Evolutionary conservation across 2,329 filamentous ascomycete genomes (phyloP), one percentile per base, ranked within the genome.

Genomic region (Cytospora piceae): DNA sequence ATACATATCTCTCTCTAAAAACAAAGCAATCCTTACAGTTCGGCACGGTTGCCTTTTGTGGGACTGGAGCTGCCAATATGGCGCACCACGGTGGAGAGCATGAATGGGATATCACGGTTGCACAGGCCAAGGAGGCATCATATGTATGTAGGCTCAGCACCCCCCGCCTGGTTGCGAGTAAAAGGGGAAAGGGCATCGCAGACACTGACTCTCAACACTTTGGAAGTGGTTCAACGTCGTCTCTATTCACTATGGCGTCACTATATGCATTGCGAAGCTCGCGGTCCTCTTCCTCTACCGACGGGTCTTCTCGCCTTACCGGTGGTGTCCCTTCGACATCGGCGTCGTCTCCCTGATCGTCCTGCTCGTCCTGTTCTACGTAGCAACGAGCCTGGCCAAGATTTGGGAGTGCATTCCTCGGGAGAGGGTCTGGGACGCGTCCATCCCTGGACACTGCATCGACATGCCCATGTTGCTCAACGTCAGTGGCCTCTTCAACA

Each of bases 231-330:
- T 62, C 4, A 29, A 62, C 14, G 29, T 65, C 12, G 59, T 51
- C 27, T 31, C 32, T 34, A 61, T 61, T 12, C 31, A 55, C 27
- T 61, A 62, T 29, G 70, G 59, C 27, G n/a, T 56, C 27, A 22
- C 59, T 24, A 62, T 62, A 37, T 62, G 52, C 37, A 17, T 62
- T 3, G 34, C 59, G n/a, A 55, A 62, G 37, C 52, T 62, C 27
- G 59, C 59, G 2, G 55, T 62, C 52, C 37, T 62, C 1, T 55
- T 37, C 37, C 37, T 62, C 2, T 62, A 62, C 37, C 51, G 59
- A 1, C 59, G 59, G 1, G 34, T 49, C 9, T 62, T 62, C 52
- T 62, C 59, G 1, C 27, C 8, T 7, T 32, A 49, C 59, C 59
- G 24, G 12, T n/a, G 59, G 31, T 55, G 59, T 22, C 39, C 51